These are phyloP conservation scores for Teunomyces stri DNA, from an alignment of 805 yeast genomes.

Conservation along the genomic window DNA sequence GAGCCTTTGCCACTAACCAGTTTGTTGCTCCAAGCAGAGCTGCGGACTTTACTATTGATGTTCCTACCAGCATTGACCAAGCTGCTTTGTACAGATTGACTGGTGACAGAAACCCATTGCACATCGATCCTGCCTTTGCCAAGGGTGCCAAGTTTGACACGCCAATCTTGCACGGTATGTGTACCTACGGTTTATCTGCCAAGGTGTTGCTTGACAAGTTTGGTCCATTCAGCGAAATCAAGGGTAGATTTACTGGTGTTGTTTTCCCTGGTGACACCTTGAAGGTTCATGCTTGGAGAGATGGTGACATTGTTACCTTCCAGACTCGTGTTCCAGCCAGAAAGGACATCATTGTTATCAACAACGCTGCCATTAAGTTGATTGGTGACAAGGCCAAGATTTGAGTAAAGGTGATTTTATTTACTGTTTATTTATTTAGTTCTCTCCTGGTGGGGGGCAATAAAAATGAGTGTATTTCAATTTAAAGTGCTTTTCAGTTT, in stretches of 20 bases:
- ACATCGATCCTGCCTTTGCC: constrained; percentile 90
- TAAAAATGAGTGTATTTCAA: background rate
- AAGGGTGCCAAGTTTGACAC: constrained; percentile 77
- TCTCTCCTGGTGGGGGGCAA: constrained; percentile 2
- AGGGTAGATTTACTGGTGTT: constrained; percentile 85
- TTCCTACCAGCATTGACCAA: constrained; percentile 63
- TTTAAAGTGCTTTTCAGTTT: too few species aligned
- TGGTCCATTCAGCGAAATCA: constrained; percentile 80
- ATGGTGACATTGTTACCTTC: constrained; percentile 67
- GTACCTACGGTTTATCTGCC: constrained; percentile 78
- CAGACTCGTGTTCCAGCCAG: constrained; percentile 81
- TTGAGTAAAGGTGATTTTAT: constrained; percentile 14
- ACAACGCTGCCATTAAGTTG: constrained; percentile 80
- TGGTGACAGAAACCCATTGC: constrained; percentile 94
- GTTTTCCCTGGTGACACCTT: constrained; percentile 95
- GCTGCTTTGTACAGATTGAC: constrained; percentile 89
- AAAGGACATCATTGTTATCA: constrained; percentile 64
- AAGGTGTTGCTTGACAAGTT: constrained; percentile 74
- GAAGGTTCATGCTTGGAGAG: constrained; percentile 80
- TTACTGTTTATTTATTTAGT: constrained; percentile 7
- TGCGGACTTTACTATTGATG: constrained; percentile 66
- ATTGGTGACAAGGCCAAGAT: constrained; percentile 40
- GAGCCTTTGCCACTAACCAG: constrained; percentile 58
- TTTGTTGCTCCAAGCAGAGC: constrained; percentile 60
- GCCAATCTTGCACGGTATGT: constrained; percentile 93